Conservation (phyloP, 305 asterid genomes). For the Fraxinus latifolia region DNA sequence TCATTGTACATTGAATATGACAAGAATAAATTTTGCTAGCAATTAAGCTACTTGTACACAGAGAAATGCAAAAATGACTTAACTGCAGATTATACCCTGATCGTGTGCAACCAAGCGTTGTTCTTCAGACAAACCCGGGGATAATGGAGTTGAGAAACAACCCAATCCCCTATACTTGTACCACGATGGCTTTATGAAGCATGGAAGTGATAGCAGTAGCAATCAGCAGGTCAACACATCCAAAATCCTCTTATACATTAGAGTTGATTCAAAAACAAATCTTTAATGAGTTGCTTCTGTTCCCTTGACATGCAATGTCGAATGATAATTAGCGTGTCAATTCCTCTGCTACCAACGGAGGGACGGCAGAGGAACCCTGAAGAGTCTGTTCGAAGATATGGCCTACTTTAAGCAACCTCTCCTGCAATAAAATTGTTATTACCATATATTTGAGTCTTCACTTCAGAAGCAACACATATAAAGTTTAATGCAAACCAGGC, state of each 20-base stretch:
- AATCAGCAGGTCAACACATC: background rate
- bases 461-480: background rate
- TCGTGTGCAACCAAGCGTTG: background rate
- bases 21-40: background rate
- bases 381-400: slow-evolving; percentile 95
- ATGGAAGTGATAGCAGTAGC: background rate
- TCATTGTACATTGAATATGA: background rate
- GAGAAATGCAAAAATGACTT: background rate
- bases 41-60: background rate
- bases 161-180: background rate
- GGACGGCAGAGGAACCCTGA: slow-evolving; percentile 58
- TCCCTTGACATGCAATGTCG: background rate
- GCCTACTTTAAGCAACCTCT: slow-evolving; percentile 71
- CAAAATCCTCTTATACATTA: background rate
- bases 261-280: background rate
- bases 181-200: background rate
- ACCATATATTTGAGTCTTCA: background rate
- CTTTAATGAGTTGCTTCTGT: slow-evolving; percentile 2
- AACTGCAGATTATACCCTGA: background rate
- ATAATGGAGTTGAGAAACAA: background rate
- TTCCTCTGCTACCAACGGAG: slow-evolving; percentile 68
- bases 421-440: slow-evolving; percentile 48
- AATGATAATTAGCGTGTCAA: slow-evolving; percentile 18
- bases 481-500: background rate
- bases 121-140: background rate